Evolutionary conservation across 768 basidiomycete genomes (phyloP).

Genomic region (Boletus reticulatus): DNA sequence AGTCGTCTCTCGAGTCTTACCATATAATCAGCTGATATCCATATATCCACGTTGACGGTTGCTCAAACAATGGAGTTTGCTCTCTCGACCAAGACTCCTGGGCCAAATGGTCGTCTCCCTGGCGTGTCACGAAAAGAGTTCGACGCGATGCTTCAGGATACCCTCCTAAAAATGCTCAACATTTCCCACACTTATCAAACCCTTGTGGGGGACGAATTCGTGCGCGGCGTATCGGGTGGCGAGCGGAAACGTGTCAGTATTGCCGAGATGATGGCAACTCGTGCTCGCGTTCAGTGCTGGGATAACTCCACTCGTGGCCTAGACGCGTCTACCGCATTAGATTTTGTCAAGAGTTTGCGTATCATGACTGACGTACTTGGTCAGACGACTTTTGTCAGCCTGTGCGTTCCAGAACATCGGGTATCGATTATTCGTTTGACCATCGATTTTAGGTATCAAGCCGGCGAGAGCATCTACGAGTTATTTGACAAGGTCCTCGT

Average conservation of each 20-base stretch:
- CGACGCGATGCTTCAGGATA: constrained; percentile 52
- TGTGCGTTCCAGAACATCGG: constrained; percentile 40
- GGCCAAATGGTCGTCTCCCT: constrained; percentile 68
- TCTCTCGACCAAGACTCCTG: constrained; percentile 71
- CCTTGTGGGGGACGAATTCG: constrained; percentile 83
- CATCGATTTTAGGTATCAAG: constrained; percentile 55
- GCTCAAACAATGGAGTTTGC: constrained; percentile 74
- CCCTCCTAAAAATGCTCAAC: constrained; percentile 76
- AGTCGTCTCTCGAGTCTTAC: background rate
- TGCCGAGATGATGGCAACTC: constrained; percentile 83
- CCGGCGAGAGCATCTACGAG: constrained; percentile 73
- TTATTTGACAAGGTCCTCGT: constrained; percentile 89
- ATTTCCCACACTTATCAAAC: constrained; percentile 77
- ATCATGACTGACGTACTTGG: constrained; percentile 82
- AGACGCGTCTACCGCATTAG: constrained; percentile 85
- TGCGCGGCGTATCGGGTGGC: constrained; percentile 78
- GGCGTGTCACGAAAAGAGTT: constrained; percentile 62
- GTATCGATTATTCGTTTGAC: background rate
- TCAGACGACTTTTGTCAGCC: constrained; percentile 75
- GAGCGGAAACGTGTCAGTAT: constrained; percentile 82
- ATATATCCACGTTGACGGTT: constrained; percentile 80
- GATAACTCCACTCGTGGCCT: constrained; percentile 81
- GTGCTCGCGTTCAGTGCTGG: constrained; percentile 79
- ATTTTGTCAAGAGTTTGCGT: constrained; percentile 77
- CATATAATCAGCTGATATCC: constrained; percentile 59